phyloP scores from a whole-genome alignment of 495 filamentous ascomycete species.

The Hypoxylon fuscum region DNA sequence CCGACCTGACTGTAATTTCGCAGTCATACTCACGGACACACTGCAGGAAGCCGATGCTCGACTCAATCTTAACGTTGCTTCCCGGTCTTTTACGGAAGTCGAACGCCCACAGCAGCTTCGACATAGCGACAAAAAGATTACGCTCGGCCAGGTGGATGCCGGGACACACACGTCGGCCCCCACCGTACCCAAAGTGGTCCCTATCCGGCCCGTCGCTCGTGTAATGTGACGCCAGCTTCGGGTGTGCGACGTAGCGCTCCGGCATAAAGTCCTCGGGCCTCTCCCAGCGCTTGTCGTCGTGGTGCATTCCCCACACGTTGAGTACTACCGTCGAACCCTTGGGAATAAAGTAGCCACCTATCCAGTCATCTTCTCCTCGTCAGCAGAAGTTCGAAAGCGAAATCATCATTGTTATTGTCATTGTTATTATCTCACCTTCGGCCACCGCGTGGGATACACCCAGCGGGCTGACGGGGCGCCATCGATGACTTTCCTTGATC shows the following conservation, averaged over 20 bases:
- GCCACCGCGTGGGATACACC: constrained; percentile 48
- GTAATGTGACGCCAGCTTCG: too few species aligned
- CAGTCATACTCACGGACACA: too few species aligned
- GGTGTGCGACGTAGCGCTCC: too few species aligned
- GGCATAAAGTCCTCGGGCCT: constrained; percentile 60
- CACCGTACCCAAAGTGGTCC: constrained; percentile 64
- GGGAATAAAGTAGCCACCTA: constrained; percentile 54
- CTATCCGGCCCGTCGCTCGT: too few species aligned
- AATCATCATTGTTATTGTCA: too few species aligned
- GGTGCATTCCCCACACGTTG: constrained; percentile 54
- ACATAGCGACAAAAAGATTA: constrained; percentile 56
- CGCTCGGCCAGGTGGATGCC: constrained; percentile 65
- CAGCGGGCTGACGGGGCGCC: constrained; percentile 48
- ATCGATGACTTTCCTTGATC: constrained; percentile 53
- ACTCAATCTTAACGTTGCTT: too few species aligned
- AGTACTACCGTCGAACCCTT: constrained; percentile 53
- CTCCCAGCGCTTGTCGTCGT: constrained; percentile 44
- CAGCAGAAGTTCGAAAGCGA: too few species aligned
- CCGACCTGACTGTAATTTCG: too few species aligned
- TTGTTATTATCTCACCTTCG: too few species aligned
- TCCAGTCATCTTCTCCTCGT: constrained; percentile 53
- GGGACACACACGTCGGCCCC: constrained; percentile 64
- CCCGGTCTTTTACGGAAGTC: too few species aligned
- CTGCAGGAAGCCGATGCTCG: too few species aligned
- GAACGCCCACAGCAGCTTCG: constrained; percentile 64